A percentile compares a stretch with the other conserved stretches of the same genome.
Conservation (phyloP, 2,329 filamentous ascomycete genomes). For the Leptodontidium sp. region DNA sequence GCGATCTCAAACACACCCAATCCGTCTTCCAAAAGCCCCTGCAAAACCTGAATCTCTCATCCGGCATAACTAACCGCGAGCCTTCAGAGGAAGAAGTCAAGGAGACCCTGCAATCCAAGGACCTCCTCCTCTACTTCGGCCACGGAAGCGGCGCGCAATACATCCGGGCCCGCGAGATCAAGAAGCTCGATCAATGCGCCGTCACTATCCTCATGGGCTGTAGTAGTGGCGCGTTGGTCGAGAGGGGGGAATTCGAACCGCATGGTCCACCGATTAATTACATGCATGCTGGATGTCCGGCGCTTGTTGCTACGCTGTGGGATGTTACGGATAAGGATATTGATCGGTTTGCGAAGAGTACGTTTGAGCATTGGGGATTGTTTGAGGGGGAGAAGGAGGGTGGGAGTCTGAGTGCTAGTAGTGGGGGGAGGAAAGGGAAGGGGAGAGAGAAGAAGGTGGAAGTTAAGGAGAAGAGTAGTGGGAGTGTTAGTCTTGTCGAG, state of each 20-base stretch:
- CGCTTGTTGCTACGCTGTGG: conserved; percentile 93
- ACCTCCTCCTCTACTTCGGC: conserved; percentile 91
- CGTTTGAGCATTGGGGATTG: conserved; percentile 89
- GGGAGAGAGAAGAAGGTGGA: conserved; percentile 46
- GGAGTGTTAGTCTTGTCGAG: conserved; percentile 70
- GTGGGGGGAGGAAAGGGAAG: conserved; percentile 44
- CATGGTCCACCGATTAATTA: conserved; percentile 92
- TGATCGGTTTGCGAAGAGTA: conserved; percentile 83
- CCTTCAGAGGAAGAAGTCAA: conserved; percentile 84
- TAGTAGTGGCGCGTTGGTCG: conserved; percentile 81
- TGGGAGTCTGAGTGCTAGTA: conserved; percentile 42
- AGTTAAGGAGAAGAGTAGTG: conserved; percentile 44
- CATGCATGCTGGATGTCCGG: conserved; percentile 85
- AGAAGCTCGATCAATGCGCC: conserved; percentile 79
- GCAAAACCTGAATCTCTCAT: conserved; percentile 72
- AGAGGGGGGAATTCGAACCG: conserved; percentile 89
- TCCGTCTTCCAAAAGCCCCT: conserved; percentile 75
- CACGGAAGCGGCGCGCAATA: conserved; percentile 96
- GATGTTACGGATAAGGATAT: conserved; percentile 98
- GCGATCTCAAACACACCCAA: conserved; percentile 84
- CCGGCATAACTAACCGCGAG: conserved; percentile 68
- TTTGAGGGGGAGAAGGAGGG: conserved; percentile 46
- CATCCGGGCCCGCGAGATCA: conserved; percentile 84
- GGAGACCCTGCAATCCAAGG: conserved; percentile 67
- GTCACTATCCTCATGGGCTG: conserved; percentile 94